A percentile compares a stretch with the other conserved stretches of the same genome.
phyloP scores from a whole-genome alignment of 1,284 basidiomycete species.

The Xerocomus minutiporus region DNA sequence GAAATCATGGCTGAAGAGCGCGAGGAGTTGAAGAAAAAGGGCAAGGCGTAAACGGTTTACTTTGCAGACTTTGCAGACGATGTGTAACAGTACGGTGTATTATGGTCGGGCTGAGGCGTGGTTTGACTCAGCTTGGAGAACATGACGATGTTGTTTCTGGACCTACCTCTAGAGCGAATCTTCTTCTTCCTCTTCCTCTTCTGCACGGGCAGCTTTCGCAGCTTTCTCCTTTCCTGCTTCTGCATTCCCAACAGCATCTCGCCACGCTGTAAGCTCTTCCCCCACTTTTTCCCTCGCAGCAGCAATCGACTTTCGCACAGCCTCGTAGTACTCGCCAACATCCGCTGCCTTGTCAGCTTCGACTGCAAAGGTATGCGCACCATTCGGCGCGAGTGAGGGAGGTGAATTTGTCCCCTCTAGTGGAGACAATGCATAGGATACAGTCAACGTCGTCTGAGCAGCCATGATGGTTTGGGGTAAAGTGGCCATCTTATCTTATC shows the following conservation, averaged over 20 bases:
- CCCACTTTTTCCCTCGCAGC: constrained; percentile 52
- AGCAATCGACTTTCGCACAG: constrained; percentile 46
- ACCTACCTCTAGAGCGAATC: constrained; percentile 2
- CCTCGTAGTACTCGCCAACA: constrained; percentile 45
- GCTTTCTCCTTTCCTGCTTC: constrained; percentile 52
- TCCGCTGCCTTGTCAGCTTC: constrained; percentile 4
- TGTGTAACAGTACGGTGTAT: neutral
- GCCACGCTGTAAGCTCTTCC: constrained; percentile 63
- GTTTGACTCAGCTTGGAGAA: neutral
- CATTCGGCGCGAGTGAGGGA: constrained; percentile 15
- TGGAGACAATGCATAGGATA: constrained; percentile 49
- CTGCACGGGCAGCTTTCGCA: constrained; percentile 36
- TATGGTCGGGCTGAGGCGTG: neutral
- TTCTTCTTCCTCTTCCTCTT: constrained; percentile 38
- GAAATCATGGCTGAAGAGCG: constrained; percentile 51
- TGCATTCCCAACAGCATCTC: constrained; percentile 58
- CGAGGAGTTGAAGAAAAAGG: constrained; percentile 45
- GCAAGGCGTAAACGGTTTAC: constrained; percentile 29
- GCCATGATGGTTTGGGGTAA: constrained; percentile 31
- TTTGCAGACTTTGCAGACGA: neutral
- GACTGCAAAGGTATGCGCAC: constrained; percentile 32
- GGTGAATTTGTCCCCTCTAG: constrained; percentile 32
- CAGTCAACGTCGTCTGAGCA: constrained; percentile 32
- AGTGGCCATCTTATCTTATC: constrained; percentile 12
- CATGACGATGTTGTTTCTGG: neutral